Evolutionary conservation across 2,329 filamentous ascomycete genomes (phyloP).

Genomic region (Penicillium sp.): DNA sequence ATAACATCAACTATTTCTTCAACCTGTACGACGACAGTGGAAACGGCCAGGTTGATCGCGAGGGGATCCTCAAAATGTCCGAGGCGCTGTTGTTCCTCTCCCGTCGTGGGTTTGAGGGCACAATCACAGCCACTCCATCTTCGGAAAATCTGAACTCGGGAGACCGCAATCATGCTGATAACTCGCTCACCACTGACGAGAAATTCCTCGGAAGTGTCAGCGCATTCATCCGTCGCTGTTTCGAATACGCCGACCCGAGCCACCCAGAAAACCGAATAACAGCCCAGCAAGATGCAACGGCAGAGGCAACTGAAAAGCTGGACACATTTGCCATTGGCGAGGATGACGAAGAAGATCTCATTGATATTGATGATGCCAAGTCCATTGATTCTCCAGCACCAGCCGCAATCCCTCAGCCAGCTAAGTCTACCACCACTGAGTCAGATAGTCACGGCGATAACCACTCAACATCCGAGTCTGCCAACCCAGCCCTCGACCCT

Average conservation of each 20-base stretch:
- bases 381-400: slow-evolving; percentile 24
- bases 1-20: slow-evolving; percentile 96
- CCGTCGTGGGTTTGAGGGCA: slow-evolving; percentile 76
- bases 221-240: slow-evolving; percentile 92
- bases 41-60: slow-evolving; percentile 87
- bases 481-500: slow-evolving; percentile 88
- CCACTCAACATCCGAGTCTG: slow-evolving; percentile 69
- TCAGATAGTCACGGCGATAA: slow-evolving; percentile 30
- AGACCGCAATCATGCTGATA: slow-evolving; percentile 36
- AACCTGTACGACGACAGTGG: slow-evolving; percentile 92
- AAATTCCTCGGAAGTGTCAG: slow-evolving; percentile 89
- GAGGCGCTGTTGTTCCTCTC: slow-evolving; percentile 92
- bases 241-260: slow-evolving; percentile 96
- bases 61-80: slow-evolving; percentile 91
- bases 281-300: slow-evolving; percentile 29
- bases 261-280: slow-evolving; percentile 60
- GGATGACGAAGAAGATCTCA: slow-evolving; percentile 52
- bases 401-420: slow-evolving; percentile 15
- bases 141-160: slow-evolving; percentile 51
- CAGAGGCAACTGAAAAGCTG: slow-evolving; percentile 40
- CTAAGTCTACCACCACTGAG: slow-evolving; percentile 4
- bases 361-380: slow-evolving; percentile 38
- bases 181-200: slow-evolving; percentile 68
- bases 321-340: slow-evolving; percentile 74
- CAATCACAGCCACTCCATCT: slow-evolving; percentile 64